Percentiles rank a stretch among this genome's conserved stretches.
Conservation (phyloP, 176 grass and related monocot genomes). For the Sorghum bicolor region Sorghum_bicolor_NCBIv3 NC_012879.2:4328001-4328500, state of each 20-base stretch:
- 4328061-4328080: not conserved
- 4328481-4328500: not conserved
- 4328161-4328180: not conserved
- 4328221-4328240: not conserved
- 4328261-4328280: slow-evolving; percentile 25
- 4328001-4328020: not conserved
- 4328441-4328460: slow-evolving; percentile 10
- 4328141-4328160: not conserved
- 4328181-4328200: not conserved
- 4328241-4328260: not conserved
- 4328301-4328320: slow-evolving; percentile 45
- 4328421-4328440: not conserved
- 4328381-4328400: not conserved
- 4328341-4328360: slow-evolving; percentile 54
- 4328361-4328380: slow-evolving; percentile 57
- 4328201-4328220: not conserved
- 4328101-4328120: not conserved
- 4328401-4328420: not conserved
- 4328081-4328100: not conserved
- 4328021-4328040: not conserved
- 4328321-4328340: slow-evolving; percentile 52
- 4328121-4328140: not conserved
- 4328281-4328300: slow-evolving; percentile 22
- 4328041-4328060: not conserved
- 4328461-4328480: slow-evolving; percentile 3